Percentiles rank a stretch among this genome's conserved stretches.
Conservation (phyloP, 495 filamentous ascomycete species). For the Paragyromitra xinjiangensis region DNA sequence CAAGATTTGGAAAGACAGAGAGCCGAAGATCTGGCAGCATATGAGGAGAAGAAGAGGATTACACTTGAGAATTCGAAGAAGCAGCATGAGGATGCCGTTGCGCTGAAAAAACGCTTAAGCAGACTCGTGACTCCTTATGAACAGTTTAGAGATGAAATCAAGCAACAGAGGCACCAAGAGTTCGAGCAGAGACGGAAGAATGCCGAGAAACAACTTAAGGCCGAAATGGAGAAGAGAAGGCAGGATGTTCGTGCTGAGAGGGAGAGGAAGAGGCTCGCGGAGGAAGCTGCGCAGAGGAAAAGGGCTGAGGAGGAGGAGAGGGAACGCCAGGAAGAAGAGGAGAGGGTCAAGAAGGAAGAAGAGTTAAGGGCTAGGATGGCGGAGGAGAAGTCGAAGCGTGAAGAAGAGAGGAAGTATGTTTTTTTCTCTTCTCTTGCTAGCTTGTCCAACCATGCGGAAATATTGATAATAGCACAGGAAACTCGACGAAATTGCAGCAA, state of each 20-base stretch:
- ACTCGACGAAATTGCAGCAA: slow-evolving; percentile 71
- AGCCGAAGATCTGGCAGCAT: slow-evolving; percentile 78
- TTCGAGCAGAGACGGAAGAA: slow-evolving; percentile 91
- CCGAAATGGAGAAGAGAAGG: slow-evolving; percentile 83
- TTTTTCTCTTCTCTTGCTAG: slow-evolving; percentile 27
- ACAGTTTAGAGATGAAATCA: slow-evolving; percentile 78
- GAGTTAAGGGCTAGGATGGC: slow-evolving; percentile 68
- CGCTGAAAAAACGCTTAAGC: slow-evolving; percentile 87
- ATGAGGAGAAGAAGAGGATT: slow-evolving; percentile 78
- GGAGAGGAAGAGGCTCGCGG: slow-evolving; percentile 79
- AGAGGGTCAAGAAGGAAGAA: slow-evolving; percentile 77
- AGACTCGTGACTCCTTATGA: slow-evolving; percentile 84
- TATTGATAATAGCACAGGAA: slow-evolving; percentile 62
- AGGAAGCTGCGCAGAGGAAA: slow-evolving; percentile 75
- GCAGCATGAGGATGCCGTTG: slow-evolving; percentile 89
- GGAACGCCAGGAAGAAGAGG: slow-evolving; percentile 78
- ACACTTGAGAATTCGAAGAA: slow-evolving; percentile 79
- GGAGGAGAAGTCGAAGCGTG: slow-evolving; percentile 80
- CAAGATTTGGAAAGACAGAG: slow-evolving; percentile 87
- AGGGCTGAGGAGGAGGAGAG: slow-evolving; percentile 86
- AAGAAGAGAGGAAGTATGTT: slow-evolving; percentile 80
- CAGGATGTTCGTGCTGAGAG: slow-evolving; percentile 72
- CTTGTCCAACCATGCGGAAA: not conserved
- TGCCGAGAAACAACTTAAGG: slow-evolving; percentile 88
- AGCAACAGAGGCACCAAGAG: slow-evolving; percentile 87